These are phyloP conservation scores for Penicillium salamii DNA, from an alignment of 495 filamentous ascomycete species.

Conservation along the genomic window DNA sequence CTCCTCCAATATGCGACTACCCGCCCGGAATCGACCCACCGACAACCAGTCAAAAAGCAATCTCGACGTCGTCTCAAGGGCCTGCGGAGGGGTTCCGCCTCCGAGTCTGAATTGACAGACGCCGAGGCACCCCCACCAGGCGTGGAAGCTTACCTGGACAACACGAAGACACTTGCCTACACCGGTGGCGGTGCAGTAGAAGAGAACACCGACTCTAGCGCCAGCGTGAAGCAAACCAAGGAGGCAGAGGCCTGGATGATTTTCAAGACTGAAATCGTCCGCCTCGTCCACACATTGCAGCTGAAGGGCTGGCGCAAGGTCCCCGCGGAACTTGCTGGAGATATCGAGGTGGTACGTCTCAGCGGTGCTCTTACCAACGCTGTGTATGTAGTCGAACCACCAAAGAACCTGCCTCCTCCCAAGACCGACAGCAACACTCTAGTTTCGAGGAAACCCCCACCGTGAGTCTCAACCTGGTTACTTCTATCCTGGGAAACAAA, in stretches of 20 bases:
- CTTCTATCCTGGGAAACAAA: not conserved
- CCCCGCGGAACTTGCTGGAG: conserved; percentile 62
- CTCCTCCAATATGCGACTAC: conserved; percentile 52
- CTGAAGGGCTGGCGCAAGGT: conserved; percentile 89
- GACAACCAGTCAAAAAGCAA: conserved; percentile 33
- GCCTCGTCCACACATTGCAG: conserved; percentile 80
- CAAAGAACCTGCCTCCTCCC: conserved; percentile 48
- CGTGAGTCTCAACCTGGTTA: conserved; percentile 33
- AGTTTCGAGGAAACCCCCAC: conserved; percentile 50
- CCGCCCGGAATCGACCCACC: conserved; percentile 27
- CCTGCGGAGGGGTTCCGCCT: conserved; percentile 49
- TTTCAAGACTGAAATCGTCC: conserved; percentile 91
- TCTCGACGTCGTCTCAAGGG: conserved; percentile 33
- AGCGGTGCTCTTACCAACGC: conserved; percentile 95
- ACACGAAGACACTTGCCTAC: conserved; percentile 81
- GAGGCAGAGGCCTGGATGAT: conserved; percentile 69
- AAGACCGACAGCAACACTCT: conserved; percentile 36
- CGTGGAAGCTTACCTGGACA: conserved; percentile 80
- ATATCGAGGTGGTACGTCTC: conserved; percentile 78
- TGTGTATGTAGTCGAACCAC: conserved; percentile 89
- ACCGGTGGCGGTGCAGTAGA: conserved; percentile 54
- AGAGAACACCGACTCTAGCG: conserved; percentile 32
- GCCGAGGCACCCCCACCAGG: conserved; percentile 67
- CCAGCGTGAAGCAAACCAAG: conserved; percentile 47
- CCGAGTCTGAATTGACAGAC: conserved; percentile 79